Evolutionary conservation across 2,329 filamentous ascomycete species (phyloP), one percentile per base, ranked within the genome.

Genomic region (Spiromastix sp.): DNA sequence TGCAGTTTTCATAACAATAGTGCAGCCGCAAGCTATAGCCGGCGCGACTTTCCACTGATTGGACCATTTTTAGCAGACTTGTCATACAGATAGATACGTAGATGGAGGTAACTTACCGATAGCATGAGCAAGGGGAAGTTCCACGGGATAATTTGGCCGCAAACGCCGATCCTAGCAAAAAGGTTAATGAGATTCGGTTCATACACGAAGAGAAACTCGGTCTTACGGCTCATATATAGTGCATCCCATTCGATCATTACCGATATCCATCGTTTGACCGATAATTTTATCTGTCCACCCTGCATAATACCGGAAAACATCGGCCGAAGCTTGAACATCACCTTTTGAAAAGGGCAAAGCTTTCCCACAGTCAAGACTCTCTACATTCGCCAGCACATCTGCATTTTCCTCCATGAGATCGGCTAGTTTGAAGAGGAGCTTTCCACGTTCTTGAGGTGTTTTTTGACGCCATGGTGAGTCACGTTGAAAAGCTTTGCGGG

Each of bases 11-110:
- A 66, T 48, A 37, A 67, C 60, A 28, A 66, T 54, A 18, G 52
- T 58, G 43, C 68, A 67, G 10, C 64, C 65, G 2, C 60, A 56
- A 2, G 61, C 61, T n/a, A 68, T 46, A 9, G 60, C 60, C 1
- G 62, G 65, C 1, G 54, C 63, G 8, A 56, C 38, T 42, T 68
- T 69, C 51, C 45, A 18, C 35, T 13, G 9, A 17, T 9, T 9
- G 4, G 12, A 25, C 12, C n/a, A 24, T n/a, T 24, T 24, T 24
- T n/a, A n/a, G n/a, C n/a, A n/a, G n/a, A n/a, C n/a, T n/a, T n/a
- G n/a, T n/a, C n/a, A n/a, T n/a, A 24, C 7, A 24, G 21, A 7
- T n/a, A n/a, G 21, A 24, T 7, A 24, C 7, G 21, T 11, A 29
- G 27, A 29, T 10, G 15, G 8, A 15, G 9, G 16, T 12, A n/a